Evolutionary conservation across 768 basidiomycete genomes (phyloP).

Genomic region (Rhizopogon salebrosus): DNA sequence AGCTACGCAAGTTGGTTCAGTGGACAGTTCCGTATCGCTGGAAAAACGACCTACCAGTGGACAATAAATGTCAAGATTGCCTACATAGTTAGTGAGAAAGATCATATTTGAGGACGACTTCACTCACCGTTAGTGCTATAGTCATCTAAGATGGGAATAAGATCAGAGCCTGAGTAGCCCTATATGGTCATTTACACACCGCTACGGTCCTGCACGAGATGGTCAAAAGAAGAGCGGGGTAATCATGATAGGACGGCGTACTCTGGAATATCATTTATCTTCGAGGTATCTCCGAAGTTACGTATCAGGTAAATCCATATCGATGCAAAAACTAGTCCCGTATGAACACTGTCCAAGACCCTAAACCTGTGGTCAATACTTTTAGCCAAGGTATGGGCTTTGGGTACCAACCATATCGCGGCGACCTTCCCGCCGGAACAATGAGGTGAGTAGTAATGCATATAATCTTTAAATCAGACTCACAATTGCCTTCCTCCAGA

Average conservation of each 20-base stretch:
- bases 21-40: not conserved
- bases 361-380: conserved; percentile 5
- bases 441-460: not conserved
- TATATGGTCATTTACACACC: conserved; percentile 10
- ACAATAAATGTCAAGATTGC: conserved; percentile 46
- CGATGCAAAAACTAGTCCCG: conserved; percentile 33
- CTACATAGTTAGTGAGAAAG: conserved; percentile 25
- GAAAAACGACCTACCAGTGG: conserved; percentile 35
- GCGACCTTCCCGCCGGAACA: conserved; percentile 14
- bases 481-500: conserved; percentile 18
- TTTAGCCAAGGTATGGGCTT: not conserved
- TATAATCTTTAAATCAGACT: not conserved
- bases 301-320: conserved; percentile 41
- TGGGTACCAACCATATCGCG: conserved; percentile 17
- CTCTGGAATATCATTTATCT: conserved; percentile 42
- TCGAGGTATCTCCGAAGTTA: conserved; percentile 33
- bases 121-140: conserved; percentile 26
- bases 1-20: conserved; percentile 16
- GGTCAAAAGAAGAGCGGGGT: not conserved
- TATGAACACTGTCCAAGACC: conserved; percentile 36
- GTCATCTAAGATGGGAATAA: conserved; percentile 16
- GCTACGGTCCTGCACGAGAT: conserved; percentile 17
- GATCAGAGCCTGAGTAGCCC: not conserved
- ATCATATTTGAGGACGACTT: not conserved
- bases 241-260: conserved; percentile 11